phyloP scores from a whole-genome alignment of 2,329 filamentous ascomycete genomes.

The Fusarium floridanum region DNA sequence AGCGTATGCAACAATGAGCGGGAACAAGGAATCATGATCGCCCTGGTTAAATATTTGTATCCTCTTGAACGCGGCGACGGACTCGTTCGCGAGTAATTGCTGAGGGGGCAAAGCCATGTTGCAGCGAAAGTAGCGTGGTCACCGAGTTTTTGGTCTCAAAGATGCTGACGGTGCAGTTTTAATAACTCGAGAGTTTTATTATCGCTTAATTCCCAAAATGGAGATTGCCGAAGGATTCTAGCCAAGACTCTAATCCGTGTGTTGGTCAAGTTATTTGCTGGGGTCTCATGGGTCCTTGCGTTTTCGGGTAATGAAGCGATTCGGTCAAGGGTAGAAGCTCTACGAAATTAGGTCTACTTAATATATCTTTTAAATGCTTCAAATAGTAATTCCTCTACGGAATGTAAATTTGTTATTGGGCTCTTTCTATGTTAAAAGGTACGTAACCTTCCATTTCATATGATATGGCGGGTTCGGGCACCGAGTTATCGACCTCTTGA shows the following conservation, averaged over 20 bases:
- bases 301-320: background rate
- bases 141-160: background rate
- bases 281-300: background rate
- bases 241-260: background rate
- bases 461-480: background rate
- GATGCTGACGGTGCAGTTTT: background rate
- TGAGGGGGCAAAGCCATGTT: background rate
- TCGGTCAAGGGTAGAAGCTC: background rate
- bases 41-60: background rate
- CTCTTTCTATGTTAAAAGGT: background rate
- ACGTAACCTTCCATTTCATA: background rate
- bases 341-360: background rate
- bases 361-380: no score
- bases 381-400: background rate
- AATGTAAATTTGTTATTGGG: no score
- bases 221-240: conserved; percentile 3
- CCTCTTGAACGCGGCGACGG: background rate
- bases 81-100: background rate
- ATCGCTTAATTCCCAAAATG: background rate
- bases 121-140: background rate
- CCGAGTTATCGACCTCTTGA: background rate
- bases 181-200: background rate
- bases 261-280: background rate
- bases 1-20: background rate
- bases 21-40: background rate